Percentiles rank a stretch among this genome's conserved stretches.
phyloP scores from a whole-genome alignment of 306 rosid genomes.

The Vigna reflexopilosa region DNA sequence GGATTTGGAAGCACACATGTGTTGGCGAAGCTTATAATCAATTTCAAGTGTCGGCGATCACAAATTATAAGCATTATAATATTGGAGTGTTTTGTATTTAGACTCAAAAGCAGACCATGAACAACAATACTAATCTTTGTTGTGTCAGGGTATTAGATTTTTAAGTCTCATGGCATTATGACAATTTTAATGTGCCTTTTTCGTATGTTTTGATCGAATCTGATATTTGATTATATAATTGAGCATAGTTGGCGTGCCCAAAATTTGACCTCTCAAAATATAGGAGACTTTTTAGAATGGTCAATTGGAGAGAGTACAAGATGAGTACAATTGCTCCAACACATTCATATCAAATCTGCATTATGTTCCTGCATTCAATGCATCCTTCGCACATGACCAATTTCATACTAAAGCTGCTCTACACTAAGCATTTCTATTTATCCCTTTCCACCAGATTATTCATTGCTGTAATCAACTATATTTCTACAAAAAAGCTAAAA shows the following conservation, averaged over 20 bases:
- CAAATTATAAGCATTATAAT: conserved; percentile 40
- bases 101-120: conserved; percentile 3
- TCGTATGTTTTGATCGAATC: conserved; percentile 33
- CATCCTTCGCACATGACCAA: conserved; percentile 38
- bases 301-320: conserved; percentile 37
- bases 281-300: conserved; percentile 36
- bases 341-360: conserved; percentile 32
- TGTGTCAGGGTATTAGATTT: conserved; percentile 37
- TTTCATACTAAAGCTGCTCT: not conserved
- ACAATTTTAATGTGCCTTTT: conserved; percentile 22
- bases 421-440: not conserved
- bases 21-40: conserved; percentile 31
- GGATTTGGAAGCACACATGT: conserved; percentile 44
- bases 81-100: not conserved
- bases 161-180: conserved; percentile 29
- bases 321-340: conserved; percentile 36
- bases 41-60: conserved; percentile 51
- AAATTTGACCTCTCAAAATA: conserved; percentile 29
- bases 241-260: conserved; percentile 46
- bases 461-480: not conserved
- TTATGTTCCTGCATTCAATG: conserved; percentile 36
- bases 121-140: conserved; percentile 34
- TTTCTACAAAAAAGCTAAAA: not conserved
- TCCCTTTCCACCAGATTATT: not conserved
- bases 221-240: conserved; percentile 7